phyloP scores from a whole-genome alignment of 768 basidiomycete species.

The Crepidotus variabilis region DNA sequence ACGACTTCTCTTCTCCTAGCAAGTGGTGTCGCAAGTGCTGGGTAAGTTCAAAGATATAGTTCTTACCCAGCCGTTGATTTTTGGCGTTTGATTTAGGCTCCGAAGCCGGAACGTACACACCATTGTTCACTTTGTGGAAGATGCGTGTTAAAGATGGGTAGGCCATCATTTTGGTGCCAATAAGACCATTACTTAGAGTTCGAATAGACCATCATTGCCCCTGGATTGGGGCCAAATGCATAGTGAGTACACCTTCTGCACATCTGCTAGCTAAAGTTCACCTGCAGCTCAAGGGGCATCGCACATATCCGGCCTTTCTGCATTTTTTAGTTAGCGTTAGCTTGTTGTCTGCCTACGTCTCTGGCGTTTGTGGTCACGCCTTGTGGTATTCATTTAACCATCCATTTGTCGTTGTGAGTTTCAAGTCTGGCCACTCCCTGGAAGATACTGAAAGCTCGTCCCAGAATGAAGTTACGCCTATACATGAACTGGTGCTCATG shows the following conservation, averaged over 20 bases:
- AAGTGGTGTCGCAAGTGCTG: slow-evolving; percentile 80
- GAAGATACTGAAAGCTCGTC: not conserved
- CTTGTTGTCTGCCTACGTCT: slow-evolving; percentile 59
- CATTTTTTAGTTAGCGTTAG: slow-evolving; percentile 70
- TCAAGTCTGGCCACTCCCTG: not conserved
- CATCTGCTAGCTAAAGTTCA: not conserved
- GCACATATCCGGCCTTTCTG: slow-evolving; percentile 81
- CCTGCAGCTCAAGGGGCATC: slow-evolving; percentile 52
- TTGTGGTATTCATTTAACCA: slow-evolving; percentile 66
- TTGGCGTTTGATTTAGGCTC: slow-evolving; percentile 32
- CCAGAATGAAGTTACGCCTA: slow-evolving; percentile 61
- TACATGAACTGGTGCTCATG: slow-evolving; percentile 69
- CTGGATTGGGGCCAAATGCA: slow-evolving; percentile 75
- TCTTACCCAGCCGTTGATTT: not conserved
- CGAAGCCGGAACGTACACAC: slow-evolving; percentile 78
- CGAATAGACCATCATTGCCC: slow-evolving; percentile 79
- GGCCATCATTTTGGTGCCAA: slow-evolving; percentile 17
- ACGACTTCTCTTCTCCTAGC: slow-evolving; percentile 48
- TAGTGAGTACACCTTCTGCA: slow-evolving; percentile 42
- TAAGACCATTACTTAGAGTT: not conserved
- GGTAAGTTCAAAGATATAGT: slow-evolving; percentile 27
- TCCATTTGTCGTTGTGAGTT: slow-evolving; percentile 55
- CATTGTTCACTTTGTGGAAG: slow-evolving; percentile 74
- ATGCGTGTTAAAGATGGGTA: slow-evolving; percentile 85
- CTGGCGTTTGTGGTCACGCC: slow-evolving; percentile 45